These are phyloP conservation scores for Rutstroemia sp. DNA, from an alignment of 2,329 filamentous ascomycete species.

Conservation along the genomic window DNA sequence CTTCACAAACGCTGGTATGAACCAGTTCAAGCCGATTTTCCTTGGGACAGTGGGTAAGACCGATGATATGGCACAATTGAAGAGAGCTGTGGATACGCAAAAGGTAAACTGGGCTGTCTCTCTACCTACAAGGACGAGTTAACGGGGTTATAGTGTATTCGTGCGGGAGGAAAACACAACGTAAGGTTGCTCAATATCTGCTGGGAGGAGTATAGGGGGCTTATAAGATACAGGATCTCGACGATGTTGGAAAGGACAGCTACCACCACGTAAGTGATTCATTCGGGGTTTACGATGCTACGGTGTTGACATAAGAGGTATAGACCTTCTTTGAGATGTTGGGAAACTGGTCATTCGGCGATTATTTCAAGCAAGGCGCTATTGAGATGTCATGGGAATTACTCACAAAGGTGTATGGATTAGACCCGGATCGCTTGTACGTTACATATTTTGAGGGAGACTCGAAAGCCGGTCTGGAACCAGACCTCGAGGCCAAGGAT, in stretches of 20 bases:
- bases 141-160: slow-evolving; percentile 61
- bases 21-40: slow-evolving; percentile 99
- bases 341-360: slow-evolving; percentile 98
- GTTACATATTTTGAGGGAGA: slow-evolving; percentile 97
- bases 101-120: slow-evolving; percentile 48
- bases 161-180: slow-evolving; percentile 94
- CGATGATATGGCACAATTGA: slow-evolving; percentile 80
- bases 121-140: slow-evolving; percentile 19
- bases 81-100: slow-evolving; percentile 89
- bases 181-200: slow-evolving; percentile 33
- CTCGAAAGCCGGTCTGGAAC: slow-evolving; percentile 66
- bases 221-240: slow-evolving; percentile 59
- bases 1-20: slow-evolving; percentile 99
- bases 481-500: slow-evolving; percentile 85
- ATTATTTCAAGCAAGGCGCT: slow-evolving; percentile 98
- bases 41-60: slow-evolving; percentile 85
- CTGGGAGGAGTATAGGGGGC: slow-evolving; percentile 3
- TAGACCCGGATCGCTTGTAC: slow-evolving; percentile 78
- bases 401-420: slow-evolving; percentile 81
- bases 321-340: slow-evolving; percentile 98
- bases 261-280: slow-evolving; percentile 72
- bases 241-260: slow-evolving; percentile 98
- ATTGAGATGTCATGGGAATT: slow-evolving; percentile 91
- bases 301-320: slow-evolving; percentile 17
- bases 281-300: slow-evolving; percentile 11